Conservation (phyloP, 2,329 filamentous ascomycete genomes). For the Arthrinium puccinioides region DNA sequence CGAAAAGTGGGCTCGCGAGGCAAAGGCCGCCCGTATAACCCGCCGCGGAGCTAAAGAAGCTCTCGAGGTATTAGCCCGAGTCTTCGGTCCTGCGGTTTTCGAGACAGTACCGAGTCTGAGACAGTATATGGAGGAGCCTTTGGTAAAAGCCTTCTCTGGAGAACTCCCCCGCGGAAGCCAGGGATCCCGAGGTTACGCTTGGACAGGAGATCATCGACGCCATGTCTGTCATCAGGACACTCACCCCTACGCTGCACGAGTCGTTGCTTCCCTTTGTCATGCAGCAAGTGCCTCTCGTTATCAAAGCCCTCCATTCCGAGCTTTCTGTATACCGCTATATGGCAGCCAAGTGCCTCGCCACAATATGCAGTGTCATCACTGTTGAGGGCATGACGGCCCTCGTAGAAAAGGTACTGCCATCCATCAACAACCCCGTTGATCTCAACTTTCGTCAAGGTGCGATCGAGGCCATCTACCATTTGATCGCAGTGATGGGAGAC, state of each 20-base stretch:
- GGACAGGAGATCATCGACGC: conserved; percentile 93
- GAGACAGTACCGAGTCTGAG: conserved; percentile 78
- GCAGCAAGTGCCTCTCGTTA: conserved; percentile 75
- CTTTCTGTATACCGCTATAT: conserved; percentile 93
- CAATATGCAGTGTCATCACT: conserved; percentile 92
- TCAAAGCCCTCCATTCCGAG: conserved; percentile 78
- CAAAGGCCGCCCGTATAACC: conserved; percentile 81
- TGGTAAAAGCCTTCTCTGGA: conserved; percentile 65
- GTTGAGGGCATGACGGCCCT: conserved; percentile 94
- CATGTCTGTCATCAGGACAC: conserved; percentile 82
- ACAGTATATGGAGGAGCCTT: conserved; percentile 72
- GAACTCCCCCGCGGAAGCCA: conserved; percentile 67
- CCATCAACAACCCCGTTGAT: conserved; percentile 85
- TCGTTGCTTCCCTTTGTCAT: conserved; percentile 75
- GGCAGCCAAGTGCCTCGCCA: conserved; percentile 94
- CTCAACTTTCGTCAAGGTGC: conserved; percentile 86
- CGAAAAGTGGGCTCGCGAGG: conserved; percentile 82
- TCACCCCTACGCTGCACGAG: conserved; percentile 81
- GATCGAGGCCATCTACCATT: conserved; percentile 90
- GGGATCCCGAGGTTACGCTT: conserved; percentile 63
- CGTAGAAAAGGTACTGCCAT: conserved; percentile 86
- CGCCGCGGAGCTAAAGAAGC: conserved; percentile 91
- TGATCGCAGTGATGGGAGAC: conserved; percentile 98
- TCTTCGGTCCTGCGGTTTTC: conserved; percentile 72
- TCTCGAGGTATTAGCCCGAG: conserved; percentile 75